These are phyloP conservation scores for Aspergillus diversus DNA, from an alignment of 495 filamentous ascomycete genomes.

Conservation along the genomic window DNA sequence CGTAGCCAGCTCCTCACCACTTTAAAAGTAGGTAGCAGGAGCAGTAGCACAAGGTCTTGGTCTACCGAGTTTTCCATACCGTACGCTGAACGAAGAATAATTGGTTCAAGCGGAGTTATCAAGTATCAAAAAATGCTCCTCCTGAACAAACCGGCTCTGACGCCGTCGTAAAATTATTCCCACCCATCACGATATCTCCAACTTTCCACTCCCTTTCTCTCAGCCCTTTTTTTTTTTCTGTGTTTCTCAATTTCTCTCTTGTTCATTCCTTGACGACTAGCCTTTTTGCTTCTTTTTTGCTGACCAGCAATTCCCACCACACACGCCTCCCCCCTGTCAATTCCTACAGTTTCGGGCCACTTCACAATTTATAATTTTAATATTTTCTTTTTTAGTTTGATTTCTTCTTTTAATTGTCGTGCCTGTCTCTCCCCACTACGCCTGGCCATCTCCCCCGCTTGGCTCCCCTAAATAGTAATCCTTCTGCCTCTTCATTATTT, in stretches of 20 bases:
- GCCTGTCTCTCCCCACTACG: conserved; percentile 19
- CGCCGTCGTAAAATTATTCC: conserved; percentile 32
- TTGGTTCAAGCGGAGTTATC: conserved; percentile 14
- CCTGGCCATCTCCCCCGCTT: conserved; percentile 20
- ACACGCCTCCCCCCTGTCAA: conserved; percentile 12
- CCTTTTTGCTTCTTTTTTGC: conserved; percentile 4
- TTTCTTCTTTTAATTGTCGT: conserved; percentile 13
- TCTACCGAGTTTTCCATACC: conserved; percentile 1
- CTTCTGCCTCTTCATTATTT: conserved; percentile 10
- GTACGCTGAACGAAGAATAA: conserved; percentile 11
- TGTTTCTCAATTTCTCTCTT: conserved; percentile 19
- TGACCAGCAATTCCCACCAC: conserved; percentile 4
- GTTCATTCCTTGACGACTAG: conserved; percentile 6
- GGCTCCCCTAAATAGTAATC: conserved; percentile 20
- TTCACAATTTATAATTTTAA: conserved; percentile 6
- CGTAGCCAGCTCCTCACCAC: too few species aligned
- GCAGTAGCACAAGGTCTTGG: background rate
- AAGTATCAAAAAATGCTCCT: conserved; percentile 17
- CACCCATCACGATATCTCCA: conserved; percentile 27
- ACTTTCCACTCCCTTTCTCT: conserved; percentile 21
- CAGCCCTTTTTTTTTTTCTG: conserved; percentile 17
- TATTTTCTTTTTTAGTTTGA: background rate
- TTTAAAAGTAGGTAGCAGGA: too few species aligned
- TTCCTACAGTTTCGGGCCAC: conserved; percentile 18
- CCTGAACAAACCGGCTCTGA: conserved; percentile 21